Base-by-base conservation (phyloP, 2,329 filamentous ascomycete genomes). In the Boeremia lycopersici region DNA sequence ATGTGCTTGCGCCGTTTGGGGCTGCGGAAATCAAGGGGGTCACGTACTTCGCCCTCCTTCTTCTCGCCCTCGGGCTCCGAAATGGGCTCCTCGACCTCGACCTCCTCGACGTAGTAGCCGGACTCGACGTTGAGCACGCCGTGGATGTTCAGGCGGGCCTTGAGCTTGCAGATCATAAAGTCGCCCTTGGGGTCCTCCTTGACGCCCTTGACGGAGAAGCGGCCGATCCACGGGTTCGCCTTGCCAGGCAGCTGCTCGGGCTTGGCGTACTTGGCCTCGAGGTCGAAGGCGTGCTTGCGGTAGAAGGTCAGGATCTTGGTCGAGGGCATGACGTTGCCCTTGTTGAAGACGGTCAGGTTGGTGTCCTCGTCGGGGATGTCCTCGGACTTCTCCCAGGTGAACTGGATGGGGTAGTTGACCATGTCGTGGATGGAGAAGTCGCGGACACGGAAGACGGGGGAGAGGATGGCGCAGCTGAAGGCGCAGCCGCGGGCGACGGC, bases 121-220 rank as follows among this genome's bases (percentile, higher is more conserved):
- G 88, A 93, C 82, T 99, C 95, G 33, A 99, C 89, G 74, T 98
- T 98, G 64, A 99, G 83, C 56, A 99, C 86, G 76, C 95, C 95
- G 81, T 98, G 93, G 62, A 98, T 86, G 80, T 99, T 99, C 52
- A 99, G 86, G 61, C 95, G 88, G 42, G 95, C 93, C 86, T 98
- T 98, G 60, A 99, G 88, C 83, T 99, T 99, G 89, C 95, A 99
- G 72, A 98, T 96, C 93, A 99, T 98, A 78, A 98, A 99, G 75
- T 98, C 95, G 57, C 96, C 91, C 75, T 95, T 93, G 64, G 88
- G 85, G 73, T 96, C 91, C 35, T 91, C 89, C 84, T 97, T 93
- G 73, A 99, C 93, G 40, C 90, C 90, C 86, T 99, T 99, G 76
- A 99, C 92, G 36, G 93, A 96, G 82, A 99, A 99, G 62, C 91